phyloP scores from a whole-genome alignment of 169 alveolate species.

The Cryptosporidium felis region DNA sequence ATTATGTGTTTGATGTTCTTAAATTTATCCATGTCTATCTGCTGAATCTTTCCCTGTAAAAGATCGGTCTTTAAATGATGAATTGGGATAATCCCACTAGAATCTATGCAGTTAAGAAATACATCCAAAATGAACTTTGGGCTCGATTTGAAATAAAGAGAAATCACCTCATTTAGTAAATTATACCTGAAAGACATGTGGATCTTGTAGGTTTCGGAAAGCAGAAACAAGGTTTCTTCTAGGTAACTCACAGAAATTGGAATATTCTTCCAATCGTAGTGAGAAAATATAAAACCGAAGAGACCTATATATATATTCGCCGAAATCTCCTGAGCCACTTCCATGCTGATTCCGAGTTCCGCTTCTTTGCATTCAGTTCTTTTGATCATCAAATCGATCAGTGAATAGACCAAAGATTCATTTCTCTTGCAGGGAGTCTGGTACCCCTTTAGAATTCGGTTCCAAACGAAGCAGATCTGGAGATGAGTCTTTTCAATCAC shows the following conservation, averaged over 20 bases:
- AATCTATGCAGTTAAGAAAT: slow-evolving; percentile 10
- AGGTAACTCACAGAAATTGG: slow-evolving; percentile 3
- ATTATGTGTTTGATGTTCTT: not conserved
- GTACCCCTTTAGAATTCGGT: not conserved
- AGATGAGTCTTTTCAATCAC: slow-evolving; percentile 36
- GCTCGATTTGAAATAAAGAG: not conserved
- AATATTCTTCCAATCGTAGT: slow-evolving; percentile 41
- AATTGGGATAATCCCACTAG: slow-evolving; percentile 7
- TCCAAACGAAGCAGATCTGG: slow-evolving; percentile 49
- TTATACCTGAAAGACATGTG: slow-evolving; percentile 12
- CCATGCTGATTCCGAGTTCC: not conserved
- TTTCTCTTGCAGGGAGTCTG: slow-evolving; percentile 21
- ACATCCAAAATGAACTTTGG: slow-evolving; percentile 25
- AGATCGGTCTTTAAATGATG: slow-evolving; percentile 36
- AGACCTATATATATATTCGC: slow-evolving; percentile 7
- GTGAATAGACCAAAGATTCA: slow-evolving; percentile 58
- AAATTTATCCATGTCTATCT: slow-evolving; percentile 13
- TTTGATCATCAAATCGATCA: not conserved
- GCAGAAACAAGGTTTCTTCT: not conserved
- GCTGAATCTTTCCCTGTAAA: slow-evolving; percentile 7
- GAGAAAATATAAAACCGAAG: slow-evolving; percentile 48
- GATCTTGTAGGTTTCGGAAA: not conserved
- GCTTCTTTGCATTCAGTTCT: not conserved
- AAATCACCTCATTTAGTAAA: slow-evolving; percentile 6
- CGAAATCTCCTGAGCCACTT: not conserved